Evolutionary conservation across 2,329 filamentous ascomycete species (phyloP).

Genomic region (Metarhizium album): DNA sequence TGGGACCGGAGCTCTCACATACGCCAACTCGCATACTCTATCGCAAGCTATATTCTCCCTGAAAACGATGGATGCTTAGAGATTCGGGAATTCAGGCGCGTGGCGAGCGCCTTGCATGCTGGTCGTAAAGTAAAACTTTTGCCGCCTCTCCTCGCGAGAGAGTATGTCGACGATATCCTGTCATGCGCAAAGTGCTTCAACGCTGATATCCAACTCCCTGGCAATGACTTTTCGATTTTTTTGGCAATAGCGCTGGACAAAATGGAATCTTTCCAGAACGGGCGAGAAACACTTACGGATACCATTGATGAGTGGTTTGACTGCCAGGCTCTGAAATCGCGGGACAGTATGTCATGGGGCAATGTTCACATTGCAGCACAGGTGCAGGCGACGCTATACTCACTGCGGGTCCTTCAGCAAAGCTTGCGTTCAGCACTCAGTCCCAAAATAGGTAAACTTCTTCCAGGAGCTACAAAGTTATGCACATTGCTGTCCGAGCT

Average conservation of each 20-base stretch:
- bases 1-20: slow-evolving; percentile 43
- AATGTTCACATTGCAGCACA: slow-evolving; percentile 51
- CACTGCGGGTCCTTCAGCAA: slow-evolving; percentile 39
- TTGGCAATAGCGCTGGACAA: slow-evolving; percentile 16
- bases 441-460: neutral
- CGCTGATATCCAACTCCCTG: slow-evolving; percentile 7
- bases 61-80: neutral
- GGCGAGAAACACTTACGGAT: slow-evolving; percentile 4
- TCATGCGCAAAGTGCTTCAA: neutral
- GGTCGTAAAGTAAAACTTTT: slow-evolving; percentile 16
- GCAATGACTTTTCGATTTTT: slow-evolving; percentile 12
- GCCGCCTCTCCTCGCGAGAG: neutral
- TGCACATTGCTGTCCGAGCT: slow-evolving; percentile 13
- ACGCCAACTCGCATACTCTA: slow-evolving; percentile 43
- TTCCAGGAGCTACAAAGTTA: slow-evolving; percentile 6
- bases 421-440: slow-evolving; percentile 12
- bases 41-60: slow-evolving; percentile 13
- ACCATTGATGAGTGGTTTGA: neutral
- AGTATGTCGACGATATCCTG: slow-evolving; percentile 12
- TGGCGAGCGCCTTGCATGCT: slow-evolving; percentile 19
- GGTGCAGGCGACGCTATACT: slow-evolving; percentile 50
- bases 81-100: slow-evolving; percentile 27
- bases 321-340: neutral
- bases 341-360: slow-evolving; percentile 35
- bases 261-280: slow-evolving; percentile 17